These are phyloP conservation scores for Starmerella stellata DNA, from an alignment of 805 yeast species.

Conservation along the genomic window DNA sequence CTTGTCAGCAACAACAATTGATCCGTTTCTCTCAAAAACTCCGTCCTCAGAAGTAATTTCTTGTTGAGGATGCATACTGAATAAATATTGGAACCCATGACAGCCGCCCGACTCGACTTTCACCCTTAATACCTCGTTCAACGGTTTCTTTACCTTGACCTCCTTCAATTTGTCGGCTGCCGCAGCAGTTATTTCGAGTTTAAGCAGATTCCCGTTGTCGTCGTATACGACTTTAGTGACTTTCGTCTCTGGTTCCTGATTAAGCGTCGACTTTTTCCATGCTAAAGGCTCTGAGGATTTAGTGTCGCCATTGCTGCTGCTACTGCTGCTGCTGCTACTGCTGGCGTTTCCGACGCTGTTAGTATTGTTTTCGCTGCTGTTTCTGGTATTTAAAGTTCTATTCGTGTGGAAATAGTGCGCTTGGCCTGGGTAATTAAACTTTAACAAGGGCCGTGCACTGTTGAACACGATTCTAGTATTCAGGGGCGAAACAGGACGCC, in stretches of 20 bases:
- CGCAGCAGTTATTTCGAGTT: slow-evolving; percentile 9
- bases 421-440: too few relatives aligned
- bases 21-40: slow-evolving; percentile 52
- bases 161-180: slow-evolving; percentile 30
- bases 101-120: slow-evolving; percentile 92
- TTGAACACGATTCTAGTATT: too few relatives aligned
- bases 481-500: too few relatives aligned
- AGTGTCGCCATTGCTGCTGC: too few relatives aligned
- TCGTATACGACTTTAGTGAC: neutral
- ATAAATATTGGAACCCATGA: slow-evolving; percentile 85
- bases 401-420: too few relatives aligned
- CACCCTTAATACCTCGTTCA: slow-evolving; percentile 47
- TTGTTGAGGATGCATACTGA: slow-evolving; percentile 37
- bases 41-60: slow-evolving; percentile 24
- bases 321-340: too few relatives aligned
- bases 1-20: slow-evolving; percentile 60
- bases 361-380: too few relatives aligned
- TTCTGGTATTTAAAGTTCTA: too few relatives aligned
- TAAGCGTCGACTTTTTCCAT: neutral
- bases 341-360: too few relatives aligned
- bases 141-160: slow-evolving; percentile 38
- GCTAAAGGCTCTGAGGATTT: too few relatives aligned
- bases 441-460: too few relatives aligned
- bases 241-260: neutral
- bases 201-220: neutral